Evolutionary conservation across 805 yeast species (phyloP), one percentile per base, ranked within the genome.

Genomic region (Candida chilensis): DNA sequence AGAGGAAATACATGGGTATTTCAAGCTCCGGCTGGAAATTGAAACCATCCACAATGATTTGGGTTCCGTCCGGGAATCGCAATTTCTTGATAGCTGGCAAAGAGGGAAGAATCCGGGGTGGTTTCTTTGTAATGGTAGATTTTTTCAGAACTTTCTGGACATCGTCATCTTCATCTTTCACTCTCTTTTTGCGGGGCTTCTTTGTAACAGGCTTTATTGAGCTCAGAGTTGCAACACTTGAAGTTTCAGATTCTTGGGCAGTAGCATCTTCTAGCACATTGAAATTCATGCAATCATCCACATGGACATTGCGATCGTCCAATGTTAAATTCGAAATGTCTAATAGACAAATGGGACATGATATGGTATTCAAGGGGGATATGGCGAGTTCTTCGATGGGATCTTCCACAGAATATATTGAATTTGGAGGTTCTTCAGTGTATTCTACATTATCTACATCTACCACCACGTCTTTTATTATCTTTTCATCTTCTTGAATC

Each of bases 11-110:
- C 26, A 64, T 60, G 2, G 51, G 36, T 5, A 80, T 68, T 1
- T 52, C 47, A 0, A 56, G 57, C 37, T 70, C 61, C 0, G 68
- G 61, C 6, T 63, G 57, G 39, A 52, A 73, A 44, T 66, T 56
- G 52, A 81, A 73, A 1, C 87, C 87, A 54, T 81, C 92, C 16
- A 81, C 84, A 0, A 78, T 69, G 3, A 72, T 40, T 32, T 63
- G 55, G 26, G 47, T 44, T 9, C 36, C 34, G 3, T 42, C 36
- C 6, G 50, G 55, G 33, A 80, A 74, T 1, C 48, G 39, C 13
- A 80, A 40, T 4, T 67, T 58, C 42, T 80, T 80, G 30, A 74
- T 60, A 1, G 56, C 55, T 0, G 86, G 86, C 2, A 77, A 64
- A n/a, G n/a, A n/a, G n/a, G n/a, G n/a, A n/a, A n/a, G n/a, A n/a